Conservation (phyloP, 148 eudicot species). For the Vaccinium darrowii region DNA sequence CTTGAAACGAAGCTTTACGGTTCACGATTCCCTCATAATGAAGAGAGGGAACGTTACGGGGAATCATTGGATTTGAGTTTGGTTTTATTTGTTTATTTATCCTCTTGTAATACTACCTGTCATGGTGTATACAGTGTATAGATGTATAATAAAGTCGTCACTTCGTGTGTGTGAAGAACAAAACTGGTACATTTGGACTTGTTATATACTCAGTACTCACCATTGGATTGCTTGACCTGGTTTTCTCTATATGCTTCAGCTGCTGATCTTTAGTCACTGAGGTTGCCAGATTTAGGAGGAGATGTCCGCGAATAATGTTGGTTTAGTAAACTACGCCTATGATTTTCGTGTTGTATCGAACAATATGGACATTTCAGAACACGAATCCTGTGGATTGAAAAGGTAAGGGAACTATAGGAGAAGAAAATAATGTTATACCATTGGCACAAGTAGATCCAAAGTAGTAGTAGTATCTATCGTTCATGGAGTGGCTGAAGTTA, state of each 20-base stretch:
- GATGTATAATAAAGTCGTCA: background rate
- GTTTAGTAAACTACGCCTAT: background rate
- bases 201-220: background rate
- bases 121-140: slow-evolving; percentile 1
- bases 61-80: background rate
- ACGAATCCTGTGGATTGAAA: background rate
- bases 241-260: background rate
- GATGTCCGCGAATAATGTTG: background rate
- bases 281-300: background rate
- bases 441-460: background rate
- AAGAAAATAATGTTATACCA: background rate
- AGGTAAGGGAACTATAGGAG: background rate
- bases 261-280: background rate
- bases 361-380: background rate
- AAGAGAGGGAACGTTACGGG: background rate
- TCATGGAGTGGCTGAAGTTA: background rate
- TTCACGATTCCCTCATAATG: background rate
- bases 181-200: background rate
- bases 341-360: background rate
- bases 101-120: slow-evolving; percentile 15
- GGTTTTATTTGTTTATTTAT: slow-evolving; percentile 10
- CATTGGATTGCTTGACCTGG: background rate
- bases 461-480: background rate
- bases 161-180: slow-evolving; percentile 2
- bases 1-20: background rate